Evolutionary conservation across 1,139 yeast genomes (phyloP), one percentile per base, ranked within the genome.

Genomic region (Sugiyamaella paludigena): DNA sequence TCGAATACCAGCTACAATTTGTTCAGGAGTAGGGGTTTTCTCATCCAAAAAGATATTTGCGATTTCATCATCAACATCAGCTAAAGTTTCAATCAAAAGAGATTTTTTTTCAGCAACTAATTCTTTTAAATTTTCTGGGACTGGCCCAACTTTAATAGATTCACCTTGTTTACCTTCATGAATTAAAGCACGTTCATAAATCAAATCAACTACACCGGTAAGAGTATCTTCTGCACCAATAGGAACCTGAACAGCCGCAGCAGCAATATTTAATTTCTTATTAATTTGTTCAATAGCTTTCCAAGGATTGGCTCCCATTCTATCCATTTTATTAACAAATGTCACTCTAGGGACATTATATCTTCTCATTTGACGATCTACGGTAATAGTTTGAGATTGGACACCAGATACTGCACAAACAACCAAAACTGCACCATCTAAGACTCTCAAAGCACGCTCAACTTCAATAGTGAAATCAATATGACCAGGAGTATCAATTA

Each of bases 331-430:
- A 74, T 92, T 92, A 69, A 92, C 86, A 63, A 92, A 94, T 10
- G 98, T 92, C 50, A 94, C 78, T 67, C 98, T 81, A 50, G 98
- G 98, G 64, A 92, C 96, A 67, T 92, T 89, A 71, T 92, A 94
- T 68, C 98, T 84, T 63, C 96, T 83, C 98, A 94, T 94, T 74
- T 92, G 98, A 68, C 98, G 84, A 70, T 92, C 98, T 45, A 92
- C 98, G 43, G 98, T 92, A 53, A 92, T 96, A 13, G 98, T 92
- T 72, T 92, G 98, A 7, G 96, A 88, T 72, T 92, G 98, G 45
- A 92, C 98, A 65, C 98, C 98, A 30, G 95, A 81, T 49, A 92
- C 98, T 12, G 98, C 98, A 78, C 98, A 92, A 19, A 92, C 97
- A 48, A 92, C 98, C 56, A 92, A 77, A 45, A 92, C 98, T 35